phyloP scores from a whole-genome alignment of 2,329 filamentous ascomycete species.

The Tolypocladium cylindrosporum region DNA sequence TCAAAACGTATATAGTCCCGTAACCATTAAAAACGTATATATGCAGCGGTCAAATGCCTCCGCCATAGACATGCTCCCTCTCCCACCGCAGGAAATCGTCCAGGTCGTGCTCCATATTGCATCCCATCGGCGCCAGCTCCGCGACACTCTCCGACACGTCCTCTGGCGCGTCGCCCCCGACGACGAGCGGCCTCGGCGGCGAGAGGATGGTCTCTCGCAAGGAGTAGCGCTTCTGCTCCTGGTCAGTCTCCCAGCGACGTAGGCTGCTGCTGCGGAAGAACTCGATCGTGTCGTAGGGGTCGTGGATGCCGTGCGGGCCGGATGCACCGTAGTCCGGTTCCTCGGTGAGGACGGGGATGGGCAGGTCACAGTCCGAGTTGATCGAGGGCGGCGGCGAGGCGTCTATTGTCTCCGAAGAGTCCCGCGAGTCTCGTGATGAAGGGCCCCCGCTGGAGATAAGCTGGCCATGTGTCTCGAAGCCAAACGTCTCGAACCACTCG shows the following conservation, averaged over 20 bases:
- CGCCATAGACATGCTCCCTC: conserved; percentile 35
- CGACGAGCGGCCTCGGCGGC: conserved; percentile 33
- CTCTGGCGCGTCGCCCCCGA: conserved; percentile 23
- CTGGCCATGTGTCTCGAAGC: conserved; percentile 32
- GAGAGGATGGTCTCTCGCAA: background rate
- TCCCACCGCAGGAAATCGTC: conserved; percentile 51
- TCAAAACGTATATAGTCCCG: background rate
- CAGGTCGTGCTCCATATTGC: conserved; percentile 48
- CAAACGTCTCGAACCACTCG: conserved; percentile 42
- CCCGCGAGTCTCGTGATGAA: conserved; percentile 8
- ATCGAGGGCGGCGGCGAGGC: conserved; percentile 18
- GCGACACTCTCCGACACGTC: conserved; percentile 11
- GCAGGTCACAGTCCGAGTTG: conserved; percentile 23
- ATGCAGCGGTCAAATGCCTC: conserved; percentile 11
- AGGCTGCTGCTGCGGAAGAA: conserved; percentile 16
- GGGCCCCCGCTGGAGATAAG: conserved; percentile 19
- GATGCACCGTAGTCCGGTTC: conserved; percentile 19
- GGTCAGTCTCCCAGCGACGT: background rate
- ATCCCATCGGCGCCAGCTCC: conserved; percentile 46
- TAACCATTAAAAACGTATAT: background rate
- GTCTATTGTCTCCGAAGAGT: conserved; percentile 7
- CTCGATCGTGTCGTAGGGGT: conserved; percentile 17
- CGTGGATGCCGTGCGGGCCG: background rate
- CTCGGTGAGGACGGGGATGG: conserved; percentile 26
- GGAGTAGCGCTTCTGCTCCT: background rate